A percentile compares a stretch with the other conserved stretches of the same genome.
Conservation (phyloP, 768 basidiomycete genomes). For the Mycena capillaripes region DNA sequence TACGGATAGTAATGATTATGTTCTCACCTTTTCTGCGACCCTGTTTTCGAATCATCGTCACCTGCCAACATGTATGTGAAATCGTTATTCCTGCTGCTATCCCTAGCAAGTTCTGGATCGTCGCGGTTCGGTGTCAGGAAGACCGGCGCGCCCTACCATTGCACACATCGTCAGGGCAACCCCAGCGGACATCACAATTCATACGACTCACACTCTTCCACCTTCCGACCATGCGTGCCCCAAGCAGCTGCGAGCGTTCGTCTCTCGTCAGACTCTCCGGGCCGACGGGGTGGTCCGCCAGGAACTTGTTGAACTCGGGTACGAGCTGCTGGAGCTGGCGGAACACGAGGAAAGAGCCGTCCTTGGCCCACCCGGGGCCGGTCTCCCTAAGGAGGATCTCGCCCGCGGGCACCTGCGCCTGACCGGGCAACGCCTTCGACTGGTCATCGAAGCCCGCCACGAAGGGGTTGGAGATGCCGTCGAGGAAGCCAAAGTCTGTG, state of each 20-base stretch:
- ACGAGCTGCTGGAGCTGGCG: constrained; percentile 51
- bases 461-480: constrained; percentile 40
- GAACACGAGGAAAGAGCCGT: no score
- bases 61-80: constrained; percentile 24
- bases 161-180: constrained; percentile 33
- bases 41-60: no score
- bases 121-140: constrained; percentile 34
- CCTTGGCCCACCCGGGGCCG: constrained; percentile 41
- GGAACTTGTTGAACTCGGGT: constrained; percentile 47
- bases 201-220: constrained; percentile 45
- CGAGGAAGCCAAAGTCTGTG: constrained; percentile 40
- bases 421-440: constrained; percentile 34
- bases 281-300: constrained; percentile 32
- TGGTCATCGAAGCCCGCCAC: constrained; percentile 31
- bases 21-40: no score
- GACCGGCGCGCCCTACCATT: constrained; percentile 39
- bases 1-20: background rate
- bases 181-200: background rate
- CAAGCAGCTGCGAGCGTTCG: constrained; percentile 44
- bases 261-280: constrained; percentile 33
- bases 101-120: constrained; percentile 24
- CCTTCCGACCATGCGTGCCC: constrained; percentile 50
- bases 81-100: constrained; percentile 27
- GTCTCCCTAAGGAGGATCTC: constrained; percentile 43
- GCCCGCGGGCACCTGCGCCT: constrained; percentile 30